phyloP scores from a whole-genome alignment of 1,284 basidiomycete species.

The Amylostereum areolatum region DNA sequence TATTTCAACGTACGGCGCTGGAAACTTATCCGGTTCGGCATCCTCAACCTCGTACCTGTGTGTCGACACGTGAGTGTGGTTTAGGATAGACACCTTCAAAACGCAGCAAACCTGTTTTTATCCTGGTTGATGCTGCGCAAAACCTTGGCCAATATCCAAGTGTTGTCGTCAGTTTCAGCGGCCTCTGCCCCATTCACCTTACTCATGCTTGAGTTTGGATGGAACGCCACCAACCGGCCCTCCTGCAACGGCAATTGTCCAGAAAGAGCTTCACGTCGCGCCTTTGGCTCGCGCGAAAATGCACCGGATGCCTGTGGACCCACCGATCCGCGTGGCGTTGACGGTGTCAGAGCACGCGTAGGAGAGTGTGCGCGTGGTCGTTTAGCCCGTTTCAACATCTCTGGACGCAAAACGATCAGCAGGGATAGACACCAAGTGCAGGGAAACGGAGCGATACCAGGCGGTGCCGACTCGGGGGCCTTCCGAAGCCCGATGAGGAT shows the following conservation, averaged over 20 bases:
- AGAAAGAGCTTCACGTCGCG: slow-evolving; percentile 51
- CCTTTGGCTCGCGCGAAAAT: slow-evolving; percentile 61
- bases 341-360: slow-evolving; percentile 30
- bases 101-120: slow-evolving; percentile 48
- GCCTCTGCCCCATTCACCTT: slow-evolving; percentile 40
- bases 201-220: slow-evolving; percentile 41
- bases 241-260: slow-evolving; percentile 63
- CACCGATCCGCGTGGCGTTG: slow-evolving; percentile 45
- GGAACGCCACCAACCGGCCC: slow-evolving; percentile 74
- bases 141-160: slow-evolving; percentile 77
- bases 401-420: background rate
- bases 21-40: slow-evolving; percentile 42
- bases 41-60: slow-evolving; percentile 77
- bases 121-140: slow-evolving; percentile 63
- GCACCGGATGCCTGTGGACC: slow-evolving; percentile 47
- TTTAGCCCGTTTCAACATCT: slow-evolving; percentile 66
- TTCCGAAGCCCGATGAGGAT: slow-evolving; percentile 67
- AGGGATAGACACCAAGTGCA: too few species aligned
- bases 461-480: slow-evolving; percentile 53
- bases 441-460: slow-evolving; percentile 34
- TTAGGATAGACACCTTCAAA: slow-evolving; percentile 4
- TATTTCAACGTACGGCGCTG: too few species aligned
- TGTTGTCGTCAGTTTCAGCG: slow-evolving; percentile 52
- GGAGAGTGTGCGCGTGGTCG: slow-evolving; percentile 68
- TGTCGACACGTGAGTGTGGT: slow-evolving; percentile 4